phyloP scores from a whole-genome alignment of 331 rosid species.

The Quercus phellos region DNA sequence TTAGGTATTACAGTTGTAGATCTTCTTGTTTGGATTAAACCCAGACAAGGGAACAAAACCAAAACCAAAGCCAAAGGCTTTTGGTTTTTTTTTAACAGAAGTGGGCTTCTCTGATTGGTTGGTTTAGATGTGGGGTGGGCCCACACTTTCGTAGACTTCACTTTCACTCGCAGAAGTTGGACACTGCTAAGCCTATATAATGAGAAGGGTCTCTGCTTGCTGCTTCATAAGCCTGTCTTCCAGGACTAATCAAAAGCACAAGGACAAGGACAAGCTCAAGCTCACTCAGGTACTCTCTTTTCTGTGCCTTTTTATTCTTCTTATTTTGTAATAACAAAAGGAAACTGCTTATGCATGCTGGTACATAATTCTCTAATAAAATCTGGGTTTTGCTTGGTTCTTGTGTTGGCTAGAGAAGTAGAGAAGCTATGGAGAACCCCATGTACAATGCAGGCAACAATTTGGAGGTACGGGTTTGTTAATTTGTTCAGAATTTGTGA shows the following conservation, averaged over 20 bases:
- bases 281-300: slow-evolving; percentile 41
- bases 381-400: slow-evolving; percentile 11
- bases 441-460: slow-evolving; percentile 27
- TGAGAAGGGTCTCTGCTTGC: slow-evolving; percentile 47
- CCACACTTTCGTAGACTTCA: slow-evolving; percentile 59
- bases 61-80: neutral
- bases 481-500: neutral
- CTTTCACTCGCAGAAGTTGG: slow-evolving; percentile 56
- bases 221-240: slow-evolving; percentile 39
- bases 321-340: slow-evolving; percentile 7
- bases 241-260: slow-evolving; percentile 25
- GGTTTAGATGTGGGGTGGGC: slow-evolving; percentile 20
- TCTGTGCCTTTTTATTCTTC: neutral
- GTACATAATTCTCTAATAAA: slow-evolving; percentile 11
- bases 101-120: slow-evolving; percentile 23
- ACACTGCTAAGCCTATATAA: slow-evolving; percentile 29
- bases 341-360: neutral
- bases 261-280: slow-evolving; percentile 30
- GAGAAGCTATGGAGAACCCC: slow-evolving; percentile 44
- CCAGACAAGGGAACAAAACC: slow-evolving; percentile 16
- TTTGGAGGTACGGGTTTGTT: slow-evolving; percentile 33
- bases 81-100: neutral
- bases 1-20: slow-evolving; percentile 18
- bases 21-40: slow-evolving; percentile 18
- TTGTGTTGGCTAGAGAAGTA: slow-evolving; percentile 36